These are phyloP conservation scores for Ganoderma leucocontextum DNA, from an alignment of 1,284 basidiomycete genomes.

Conservation along the genomic window DNA sequence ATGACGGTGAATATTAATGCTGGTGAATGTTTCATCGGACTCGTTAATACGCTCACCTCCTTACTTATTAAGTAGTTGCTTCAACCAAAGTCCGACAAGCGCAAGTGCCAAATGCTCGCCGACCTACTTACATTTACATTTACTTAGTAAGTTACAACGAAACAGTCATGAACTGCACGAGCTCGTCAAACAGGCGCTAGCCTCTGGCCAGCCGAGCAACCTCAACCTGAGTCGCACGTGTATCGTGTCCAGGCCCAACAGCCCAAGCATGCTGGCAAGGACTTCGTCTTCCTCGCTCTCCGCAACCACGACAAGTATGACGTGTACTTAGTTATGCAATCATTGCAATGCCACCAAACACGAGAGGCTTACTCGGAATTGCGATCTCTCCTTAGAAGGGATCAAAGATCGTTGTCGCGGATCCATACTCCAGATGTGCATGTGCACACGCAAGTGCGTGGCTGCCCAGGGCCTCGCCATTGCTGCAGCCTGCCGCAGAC, in stretches of 20 bases:
- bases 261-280: constrained; percentile 72
- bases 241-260: constrained; percentile 75
- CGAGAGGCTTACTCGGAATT: constrained; percentile 70
- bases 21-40: constrained; percentile 41
- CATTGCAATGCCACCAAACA: constrained; percentile 65
- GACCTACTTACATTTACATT: constrained; percentile 54
- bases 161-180: constrained; percentile 75
- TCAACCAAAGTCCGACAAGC: constrained; percentile 64
- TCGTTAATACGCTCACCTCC: neutral
- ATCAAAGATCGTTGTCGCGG: constrained; percentile 77
- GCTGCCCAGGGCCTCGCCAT: constrained; percentile 95
- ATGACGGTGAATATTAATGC: constrained; percentile 84
- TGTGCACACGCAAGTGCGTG: constrained; percentile 72
- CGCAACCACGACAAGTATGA: constrained; percentile 87
- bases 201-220: too few species aligned
- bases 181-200: constrained; percentile 85
- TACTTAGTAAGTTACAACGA: constrained; percentile 60
- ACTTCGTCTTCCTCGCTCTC: constrained; percentile 86
- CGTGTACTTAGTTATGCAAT: constrained; percentile 87
- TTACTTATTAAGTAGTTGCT: too few species aligned
- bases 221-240: too few species aligned
- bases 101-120: constrained; percentile 63
- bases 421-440: constrained; percentile 84
- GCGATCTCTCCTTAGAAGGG: constrained; percentile 62
- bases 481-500: constrained; percentile 89